Percentiles rank a stretch among this genome's conserved stretches.
These are phyloP conservation scores for Amaranthus tricolor DNA, from an alignment of 179 eudicot genomes.

Conservation along the genomic window DNA sequence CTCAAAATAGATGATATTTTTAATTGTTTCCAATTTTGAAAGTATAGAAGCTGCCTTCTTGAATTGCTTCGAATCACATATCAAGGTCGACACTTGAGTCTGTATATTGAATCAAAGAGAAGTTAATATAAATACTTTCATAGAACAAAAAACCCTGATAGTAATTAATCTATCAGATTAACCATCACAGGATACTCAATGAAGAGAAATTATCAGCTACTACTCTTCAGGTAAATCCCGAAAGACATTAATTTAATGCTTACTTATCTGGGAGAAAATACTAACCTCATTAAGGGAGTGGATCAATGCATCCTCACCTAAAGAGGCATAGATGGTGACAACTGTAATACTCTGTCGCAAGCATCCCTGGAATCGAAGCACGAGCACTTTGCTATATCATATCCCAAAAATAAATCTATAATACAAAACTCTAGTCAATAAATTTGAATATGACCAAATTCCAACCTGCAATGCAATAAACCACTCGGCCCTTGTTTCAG, in stretches of 20 bases:
- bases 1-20: constrained; percentile 67
- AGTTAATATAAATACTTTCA: constrained; percentile 11
- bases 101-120: constrained; percentile 36
- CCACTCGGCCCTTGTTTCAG: constrained; percentile 95
- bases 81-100: constrained; percentile 83
- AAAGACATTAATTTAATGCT: not conserved
- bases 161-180: not conserved
- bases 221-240: not conserved
- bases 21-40: constrained; percentile 59
- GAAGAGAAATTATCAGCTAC: not conserved
- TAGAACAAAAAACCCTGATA: not conserved
- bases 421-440: not conserved
- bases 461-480: constrained; percentile 80
- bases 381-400: not conserved
- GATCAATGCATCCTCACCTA: constrained; percentile 88
- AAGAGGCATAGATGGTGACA: constrained; percentile 90
- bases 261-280: not conserved
- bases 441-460: constrained; percentile 3
- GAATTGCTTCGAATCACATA: constrained; percentile 78
- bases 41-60: constrained; percentile 69
- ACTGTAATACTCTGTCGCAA: constrained; percentile 78
- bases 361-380: constrained; percentile 60
- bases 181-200: not conserved
- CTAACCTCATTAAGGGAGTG: constrained; percentile 91
- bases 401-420: not conserved